These are phyloP conservation scores for Tetrahymena elliotti DNA, from an alignment of 73 alveolate species.

Conservation along the genomic window DNA sequence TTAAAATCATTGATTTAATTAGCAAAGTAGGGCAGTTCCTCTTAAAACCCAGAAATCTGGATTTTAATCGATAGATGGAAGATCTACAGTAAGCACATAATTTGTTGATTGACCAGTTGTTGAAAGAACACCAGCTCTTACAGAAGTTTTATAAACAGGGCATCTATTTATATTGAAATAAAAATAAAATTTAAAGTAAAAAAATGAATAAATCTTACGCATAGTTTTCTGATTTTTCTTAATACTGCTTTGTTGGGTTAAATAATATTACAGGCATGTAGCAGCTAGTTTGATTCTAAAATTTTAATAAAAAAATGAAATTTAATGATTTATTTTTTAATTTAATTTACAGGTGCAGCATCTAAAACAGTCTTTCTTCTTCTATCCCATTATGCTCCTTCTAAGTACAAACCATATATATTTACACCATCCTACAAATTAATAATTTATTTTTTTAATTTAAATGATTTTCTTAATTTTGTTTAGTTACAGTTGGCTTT, in stretches of 20 bases:
- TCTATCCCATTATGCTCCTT: conserved; percentile 94
- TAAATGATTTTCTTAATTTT: background rate
- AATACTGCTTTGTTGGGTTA: conserved; percentile 77
- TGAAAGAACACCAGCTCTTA: conserved; percentile 91
- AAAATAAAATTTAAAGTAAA: background rate
- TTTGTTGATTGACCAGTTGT: conserved; percentile 97
- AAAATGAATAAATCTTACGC: conserved; percentile 6
- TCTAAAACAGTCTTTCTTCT: conserved; percentile 60
- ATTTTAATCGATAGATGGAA: conserved; percentile 69
- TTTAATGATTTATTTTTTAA: background rate
- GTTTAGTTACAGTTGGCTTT: background rate
- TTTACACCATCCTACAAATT: conserved; percentile 86
- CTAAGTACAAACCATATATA: conserved; percentile 79
- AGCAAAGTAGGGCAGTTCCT: conserved; percentile 80
- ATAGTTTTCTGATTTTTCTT: conserved; percentile 61
- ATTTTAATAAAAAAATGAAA: background rate
- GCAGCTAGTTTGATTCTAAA: conserved; percentile 22
- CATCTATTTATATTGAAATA: conserved; percentile 46
- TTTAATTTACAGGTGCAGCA: conserved; percentile 69
- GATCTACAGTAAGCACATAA: conserved; percentile 76
- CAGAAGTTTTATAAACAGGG: conserved; percentile 93
- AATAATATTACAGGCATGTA: conserved; percentile 91
- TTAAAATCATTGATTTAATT: conserved; percentile 63
- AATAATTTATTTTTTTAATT: background rate
- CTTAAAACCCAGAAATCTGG: conserved; percentile 79